Percentiles rank a stretch among this genome's conserved stretches.
Evolutionary conservation across 1,284 basidiomycete species (phyloP).

Genomic region (Volvariella volvacea): DNA sequence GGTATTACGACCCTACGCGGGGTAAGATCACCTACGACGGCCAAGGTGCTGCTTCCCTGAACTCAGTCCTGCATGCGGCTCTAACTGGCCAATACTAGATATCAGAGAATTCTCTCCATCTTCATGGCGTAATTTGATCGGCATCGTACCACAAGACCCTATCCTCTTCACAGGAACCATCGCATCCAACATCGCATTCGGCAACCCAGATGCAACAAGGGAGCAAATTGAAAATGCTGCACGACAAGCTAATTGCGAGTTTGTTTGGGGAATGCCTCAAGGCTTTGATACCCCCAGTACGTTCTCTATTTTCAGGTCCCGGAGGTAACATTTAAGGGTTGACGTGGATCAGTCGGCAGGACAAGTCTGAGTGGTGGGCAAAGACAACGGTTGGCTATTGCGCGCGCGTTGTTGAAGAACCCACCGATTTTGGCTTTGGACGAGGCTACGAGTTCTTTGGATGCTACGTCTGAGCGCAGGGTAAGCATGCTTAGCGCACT

Average conservation of each 20-base stretch:
- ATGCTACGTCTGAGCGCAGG: conserved; percentile 83
- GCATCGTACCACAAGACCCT: conserved; percentile 80
- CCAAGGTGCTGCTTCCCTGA: conserved; percentile 58
- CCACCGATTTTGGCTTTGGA: conserved; percentile 55
- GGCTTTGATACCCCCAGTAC: conserved; percentile 40
- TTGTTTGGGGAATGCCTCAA: conserved; percentile 87
- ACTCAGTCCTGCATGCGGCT: background rate
- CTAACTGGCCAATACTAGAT: conserved; percentile 29
- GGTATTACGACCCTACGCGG: conserved; percentile 88
- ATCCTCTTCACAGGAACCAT: conserved; percentile 83
- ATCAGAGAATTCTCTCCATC: conserved; percentile 78
- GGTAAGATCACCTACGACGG: conserved; percentile 85
- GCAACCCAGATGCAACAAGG: conserved; percentile 65
- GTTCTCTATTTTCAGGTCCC: conserved; percentile 11
- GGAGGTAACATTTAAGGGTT: conserved; percentile 2
- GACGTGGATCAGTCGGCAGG: conserved; percentile 49
- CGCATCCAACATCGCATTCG: conserved; percentile 72
- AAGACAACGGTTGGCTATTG: conserved; percentile 71
- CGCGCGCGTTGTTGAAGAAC: conserved; percentile 79
- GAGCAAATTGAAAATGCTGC: conserved; percentile 87
- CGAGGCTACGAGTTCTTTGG: conserved; percentile 75
- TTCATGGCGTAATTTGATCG: conserved; percentile 84
- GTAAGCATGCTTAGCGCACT: conserved; percentile 23
- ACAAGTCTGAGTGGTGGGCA: conserved; percentile 72
- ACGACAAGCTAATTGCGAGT: conserved; percentile 90